A percentile compares a stretch with the other conserved stretches of the same genome.
Conservation (phyloP, 2,329 filamentous ascomycete species). For the Corniculantispora saksenae region DNA sequence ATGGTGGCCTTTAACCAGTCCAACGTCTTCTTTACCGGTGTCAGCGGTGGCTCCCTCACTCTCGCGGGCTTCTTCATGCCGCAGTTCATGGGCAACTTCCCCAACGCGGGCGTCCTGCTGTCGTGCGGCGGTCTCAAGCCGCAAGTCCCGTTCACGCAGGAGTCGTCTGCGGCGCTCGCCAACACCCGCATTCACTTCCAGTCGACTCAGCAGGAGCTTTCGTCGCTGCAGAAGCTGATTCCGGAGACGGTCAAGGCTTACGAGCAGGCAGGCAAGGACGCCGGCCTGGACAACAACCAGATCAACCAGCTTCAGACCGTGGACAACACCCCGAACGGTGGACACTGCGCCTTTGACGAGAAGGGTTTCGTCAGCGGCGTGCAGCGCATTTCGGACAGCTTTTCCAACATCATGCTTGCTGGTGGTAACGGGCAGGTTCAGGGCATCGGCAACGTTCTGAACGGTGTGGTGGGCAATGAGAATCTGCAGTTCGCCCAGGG, state of each 20-base stretch:
- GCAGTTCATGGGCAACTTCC: constrained; percentile 52
- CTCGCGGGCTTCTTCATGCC: constrained; percentile 61
- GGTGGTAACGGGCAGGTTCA: constrained; percentile 51
- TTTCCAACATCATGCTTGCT: constrained; percentile 50
- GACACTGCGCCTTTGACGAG: constrained; percentile 60
- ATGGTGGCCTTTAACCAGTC: constrained; percentile 54
- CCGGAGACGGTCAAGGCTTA: constrained; percentile 52
- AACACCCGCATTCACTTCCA: constrained; percentile 58
- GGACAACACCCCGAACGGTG: constrained; percentile 55
- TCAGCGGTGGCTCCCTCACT: constrained; percentile 55
- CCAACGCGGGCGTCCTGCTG: constrained; percentile 52
- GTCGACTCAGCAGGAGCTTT: constrained; percentile 53
- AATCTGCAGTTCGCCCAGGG: not conserved
- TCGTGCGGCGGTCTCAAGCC: constrained; percentile 57
- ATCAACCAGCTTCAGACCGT: constrained; percentile 57
- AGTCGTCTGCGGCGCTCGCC: constrained; percentile 39
- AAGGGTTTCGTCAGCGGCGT: constrained; percentile 56
- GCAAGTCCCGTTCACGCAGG: constrained; percentile 51
- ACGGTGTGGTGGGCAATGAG: constrained; percentile 29
- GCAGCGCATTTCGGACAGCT: constrained; percentile 57
- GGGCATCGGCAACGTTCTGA: constrained; percentile 52
- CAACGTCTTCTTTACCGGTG: constrained; percentile 59
- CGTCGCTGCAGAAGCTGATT: constrained; percentile 50
- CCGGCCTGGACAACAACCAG: constrained; percentile 45
- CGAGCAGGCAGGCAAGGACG: constrained; percentile 46